Evolutionary conservation across 2,329 filamentous ascomycete genomes (phyloP), one percentile per base, ranked within the genome.

Genomic region (Exophiala oligosperma): DNA sequence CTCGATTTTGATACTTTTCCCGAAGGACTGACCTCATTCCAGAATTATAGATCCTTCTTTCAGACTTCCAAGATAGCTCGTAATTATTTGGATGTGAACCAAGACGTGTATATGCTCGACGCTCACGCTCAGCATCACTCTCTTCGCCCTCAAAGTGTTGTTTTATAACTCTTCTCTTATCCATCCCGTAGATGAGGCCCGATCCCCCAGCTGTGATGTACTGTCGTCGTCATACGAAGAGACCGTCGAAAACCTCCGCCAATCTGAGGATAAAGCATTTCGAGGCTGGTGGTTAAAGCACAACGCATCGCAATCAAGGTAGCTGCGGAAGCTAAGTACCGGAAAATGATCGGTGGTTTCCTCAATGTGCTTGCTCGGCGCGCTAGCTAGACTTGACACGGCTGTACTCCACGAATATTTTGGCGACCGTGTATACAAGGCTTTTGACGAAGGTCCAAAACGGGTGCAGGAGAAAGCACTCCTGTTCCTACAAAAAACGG

Each of bases 21-120:
- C 49, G 50, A 47, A 58, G 55, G 21, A 40, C 28, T 44, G 55
- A 8, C 55, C 49, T 14, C 55, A 38, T 53, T 58, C 55, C 41
- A 58, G 24, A 21, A 58, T 47, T 54, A 58, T 53, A 12, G 49
- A 58, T 49, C 55, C 50, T 38, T 58, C 55, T 40, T 58, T 49
- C 40, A 54, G 26, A 48, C 55, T 54, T 5, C 55, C 50, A 49
- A 58, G 50, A 48, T 54, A 58, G 21, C 50, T 58, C 37, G 55
- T 49, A 49, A 58, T 58, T 17, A 49, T 58, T 58, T 29, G 55
- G 55, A 53, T 54, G 55, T 49, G 55, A 38, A 24, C 52, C 43
- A 21, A 55, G 29, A 40, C 52, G 52, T 38, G 23, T 8, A 48
- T 49, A 55, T 49, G 50, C 55, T 48, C 17, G 49, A 48, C 38